Conservation (phyloP, 306 rosid genomes). For the Argentina anserina region DNA sequence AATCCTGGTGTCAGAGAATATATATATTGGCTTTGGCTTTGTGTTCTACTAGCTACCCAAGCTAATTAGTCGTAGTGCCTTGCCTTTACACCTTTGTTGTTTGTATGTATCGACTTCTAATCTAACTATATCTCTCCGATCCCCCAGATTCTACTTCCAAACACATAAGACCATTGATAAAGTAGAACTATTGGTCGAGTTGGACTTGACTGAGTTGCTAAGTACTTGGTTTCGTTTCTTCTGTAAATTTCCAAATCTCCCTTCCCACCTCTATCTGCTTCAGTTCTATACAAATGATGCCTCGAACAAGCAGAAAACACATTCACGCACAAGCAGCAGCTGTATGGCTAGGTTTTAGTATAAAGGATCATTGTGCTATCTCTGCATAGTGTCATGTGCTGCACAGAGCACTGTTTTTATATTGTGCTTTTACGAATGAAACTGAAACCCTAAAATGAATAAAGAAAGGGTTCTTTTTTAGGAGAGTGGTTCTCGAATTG, state of each 20-base stretch:
- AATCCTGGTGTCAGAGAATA: conserved; percentile 60
- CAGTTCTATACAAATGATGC: neutral
- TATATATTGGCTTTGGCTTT: conserved; percentile 25
- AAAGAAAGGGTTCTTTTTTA: conserved; percentile 1
- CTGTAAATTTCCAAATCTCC: neutral
- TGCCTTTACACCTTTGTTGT: neutral
- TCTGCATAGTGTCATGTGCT: conserved; percentile 2
- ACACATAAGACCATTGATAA: neutral
- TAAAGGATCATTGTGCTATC: conserved; percentile 5
- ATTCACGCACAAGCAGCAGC: conserved; percentile 2
- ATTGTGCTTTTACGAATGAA: neutral
- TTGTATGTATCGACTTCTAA: neutral
- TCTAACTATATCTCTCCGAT: conserved; percentile 15
- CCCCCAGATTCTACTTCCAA: neutral
- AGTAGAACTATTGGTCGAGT: neutral
- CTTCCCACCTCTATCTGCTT: neutral
- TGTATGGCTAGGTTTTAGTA: neutral
- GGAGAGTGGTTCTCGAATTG: neutral
- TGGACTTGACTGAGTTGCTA: neutral
- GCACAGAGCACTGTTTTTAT: neutral
- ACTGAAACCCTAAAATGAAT: neutral
- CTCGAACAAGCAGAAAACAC: neutral
- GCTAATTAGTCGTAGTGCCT: neutral
- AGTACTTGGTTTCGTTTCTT: neutral
- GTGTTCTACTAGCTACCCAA: neutral